These are phyloP conservation scores for Heliocybe sulcata DNA, from an alignment of 1,284 basidiomycete species.

Conservation along the genomic window DNA sequence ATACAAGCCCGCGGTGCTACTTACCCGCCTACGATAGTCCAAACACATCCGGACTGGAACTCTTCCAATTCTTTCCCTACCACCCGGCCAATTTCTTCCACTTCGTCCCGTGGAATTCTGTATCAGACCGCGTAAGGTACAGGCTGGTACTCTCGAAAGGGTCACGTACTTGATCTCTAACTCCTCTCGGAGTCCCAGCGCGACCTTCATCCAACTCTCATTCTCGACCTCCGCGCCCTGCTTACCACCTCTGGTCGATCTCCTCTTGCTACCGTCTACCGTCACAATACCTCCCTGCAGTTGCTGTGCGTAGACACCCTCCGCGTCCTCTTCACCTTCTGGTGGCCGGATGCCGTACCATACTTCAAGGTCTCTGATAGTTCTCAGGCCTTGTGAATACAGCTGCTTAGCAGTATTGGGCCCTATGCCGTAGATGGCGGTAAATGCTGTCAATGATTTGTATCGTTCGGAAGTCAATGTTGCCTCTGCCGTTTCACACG, in stretches of 20 bases:
- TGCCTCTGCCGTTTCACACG: constrained; percentile 28
- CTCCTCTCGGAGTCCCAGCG: constrained; percentile 1
- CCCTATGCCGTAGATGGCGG: constrained; percentile 68
- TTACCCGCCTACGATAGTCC: constrained; percentile 68
- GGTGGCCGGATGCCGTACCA: constrained; percentile 46
- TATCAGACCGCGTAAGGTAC: constrained; percentile 17
- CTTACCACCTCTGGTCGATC: constrained; percentile 23
- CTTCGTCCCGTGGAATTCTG: constrained; percentile 1
- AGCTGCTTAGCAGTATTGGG: constrained; percentile 56
- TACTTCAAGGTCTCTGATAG: constrained; percentile 51
- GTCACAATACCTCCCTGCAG: background rate
- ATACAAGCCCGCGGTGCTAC: constrained; percentile 14
- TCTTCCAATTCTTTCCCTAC: background rate
- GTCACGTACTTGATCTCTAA: constrained; percentile 4
- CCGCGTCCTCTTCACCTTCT: background rate
- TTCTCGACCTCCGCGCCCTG: constrained; percentile 7
- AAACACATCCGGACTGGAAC: constrained; percentile 34
- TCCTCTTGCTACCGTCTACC: background rate
- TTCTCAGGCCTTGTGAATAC: constrained; percentile 53
- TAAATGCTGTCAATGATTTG: constrained; percentile 46
- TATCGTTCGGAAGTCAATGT: constrained; percentile 45
- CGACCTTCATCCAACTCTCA: constrained; percentile 14
- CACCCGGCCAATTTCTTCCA: constrained; percentile 18
- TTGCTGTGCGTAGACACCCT: background rate
- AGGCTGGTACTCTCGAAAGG: constrained; percentile 19